Evolutionary conservation across 495 filamentous ascomycete species (phyloP).

Genomic region (Aspergillus mulundensis): DNA sequence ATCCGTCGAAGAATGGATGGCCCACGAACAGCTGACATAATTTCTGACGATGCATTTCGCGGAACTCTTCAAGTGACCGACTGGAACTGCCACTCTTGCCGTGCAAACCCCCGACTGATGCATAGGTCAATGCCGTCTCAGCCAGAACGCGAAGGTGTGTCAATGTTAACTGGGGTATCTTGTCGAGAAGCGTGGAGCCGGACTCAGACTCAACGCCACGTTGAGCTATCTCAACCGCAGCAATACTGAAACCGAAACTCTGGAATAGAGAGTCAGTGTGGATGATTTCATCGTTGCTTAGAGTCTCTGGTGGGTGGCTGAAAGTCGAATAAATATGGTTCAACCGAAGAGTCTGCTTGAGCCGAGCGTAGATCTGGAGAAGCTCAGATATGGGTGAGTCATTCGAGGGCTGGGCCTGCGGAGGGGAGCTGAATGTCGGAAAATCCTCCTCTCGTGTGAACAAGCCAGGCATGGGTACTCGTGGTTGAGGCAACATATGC

Average conservation of each 20-base stretch:
- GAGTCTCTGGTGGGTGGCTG: constrained; percentile 35
- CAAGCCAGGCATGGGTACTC: constrained; percentile 47
- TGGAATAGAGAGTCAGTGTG: constrained; percentile 66
- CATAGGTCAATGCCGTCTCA: constrained; percentile 82
- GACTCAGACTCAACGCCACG: constrained; percentile 76
- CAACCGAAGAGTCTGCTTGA: constrained; percentile 69
- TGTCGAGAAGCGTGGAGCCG: constrained; percentile 74
- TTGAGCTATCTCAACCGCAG: constrained; percentile 86
- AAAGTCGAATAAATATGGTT: constrained; percentile 62
- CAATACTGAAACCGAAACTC: constrained; percentile 82
- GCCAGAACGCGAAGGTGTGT: constrained; percentile 88
- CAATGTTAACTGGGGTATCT: constrained; percentile 72
- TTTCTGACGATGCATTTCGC: constrained; percentile 65
- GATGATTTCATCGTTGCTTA: constrained; percentile 47
- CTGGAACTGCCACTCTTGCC: constrained; percentile 50
- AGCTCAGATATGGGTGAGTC: constrained; percentile 62
- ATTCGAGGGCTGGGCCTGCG: constrained; percentile 30
- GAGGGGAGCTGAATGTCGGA: constrained; percentile 29
- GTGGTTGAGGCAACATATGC: constrained; percentile 23
- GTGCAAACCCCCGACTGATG: constrained; percentile 67
- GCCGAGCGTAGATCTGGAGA: constrained; percentile 71
- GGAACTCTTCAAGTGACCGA: constrained; percentile 60
- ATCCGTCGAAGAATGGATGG: constrained; percentile 43
- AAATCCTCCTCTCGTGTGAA: constrained; percentile 38
- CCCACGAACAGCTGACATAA: constrained; percentile 71